Evolutionary conservation across 805 yeast species (phyloP).

Genomic region (Phaffomyces opuntiae): DNA sequence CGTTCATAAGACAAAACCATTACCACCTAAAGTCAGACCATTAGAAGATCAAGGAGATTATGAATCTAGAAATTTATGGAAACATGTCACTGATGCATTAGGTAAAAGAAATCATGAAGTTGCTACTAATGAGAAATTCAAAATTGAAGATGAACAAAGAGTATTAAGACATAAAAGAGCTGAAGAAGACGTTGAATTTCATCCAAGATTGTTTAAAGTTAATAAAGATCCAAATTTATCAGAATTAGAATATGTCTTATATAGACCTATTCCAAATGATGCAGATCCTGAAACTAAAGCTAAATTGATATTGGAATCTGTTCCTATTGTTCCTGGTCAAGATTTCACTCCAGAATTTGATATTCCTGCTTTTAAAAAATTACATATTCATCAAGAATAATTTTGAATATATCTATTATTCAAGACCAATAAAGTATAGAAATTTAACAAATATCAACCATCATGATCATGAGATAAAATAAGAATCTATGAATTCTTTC

Average conservation of each 20-base stretch:
- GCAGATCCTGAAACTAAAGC: constrained; percentile 47
- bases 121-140: constrained; percentile 85
- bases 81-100: constrained; percentile 74
- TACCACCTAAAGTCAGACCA: constrained; percentile 69
- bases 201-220: constrained; percentile 67
- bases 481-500: too few relatives aligned
- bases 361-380: constrained; percentile 60
- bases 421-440: too few relatives aligned
- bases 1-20: constrained; percentile 45
- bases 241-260: constrained; percentile 58
- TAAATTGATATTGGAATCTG: constrained; percentile 51
- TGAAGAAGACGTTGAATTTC: constrained; percentile 75
- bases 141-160: constrained; percentile 86
- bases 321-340: constrained; percentile 84
- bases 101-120: constrained; percentile 66
- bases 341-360: constrained; percentile 54
- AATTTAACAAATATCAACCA: too few relatives aligned
- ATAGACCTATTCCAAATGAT: constrained; percentile 52
- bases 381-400: constrained; percentile 6
- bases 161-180: constrained; percentile 59
- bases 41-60: constrained; percentile 68
- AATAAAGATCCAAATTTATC: constrained; percentile 28
- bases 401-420: too few relatives aligned
- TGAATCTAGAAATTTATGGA: constrained; percentile 84
- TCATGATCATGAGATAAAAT: too few relatives aligned